Conservation (phyloP, 23 red algal genomes). For the Gracilaria domingensis region DNA sequence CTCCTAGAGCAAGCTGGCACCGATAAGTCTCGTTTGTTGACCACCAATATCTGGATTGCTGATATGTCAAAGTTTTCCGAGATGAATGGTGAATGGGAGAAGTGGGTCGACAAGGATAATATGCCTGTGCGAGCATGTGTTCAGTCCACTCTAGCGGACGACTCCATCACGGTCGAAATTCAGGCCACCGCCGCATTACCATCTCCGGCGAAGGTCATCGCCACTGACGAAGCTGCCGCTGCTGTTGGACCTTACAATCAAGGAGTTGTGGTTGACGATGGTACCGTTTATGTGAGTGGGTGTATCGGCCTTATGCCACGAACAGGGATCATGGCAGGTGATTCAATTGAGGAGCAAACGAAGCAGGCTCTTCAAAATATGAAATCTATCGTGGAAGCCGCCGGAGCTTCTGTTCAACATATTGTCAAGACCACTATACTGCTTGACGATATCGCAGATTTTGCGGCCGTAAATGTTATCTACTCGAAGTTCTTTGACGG, state of each 20-base stretch:
- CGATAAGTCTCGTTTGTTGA: conserved; percentile 71
- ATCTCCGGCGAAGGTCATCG: conserved; percentile 65
- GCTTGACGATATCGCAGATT: conserved; percentile 92
- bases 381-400: conserved; percentile 78
- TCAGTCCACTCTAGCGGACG: conserved; percentile 66
- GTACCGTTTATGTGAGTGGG: conserved; percentile 92
- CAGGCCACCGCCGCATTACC: conserved; percentile 85
- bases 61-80: conserved; percentile 66
- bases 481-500: conserved; percentile 83
- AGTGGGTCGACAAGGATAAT: conserved; percentile 85
- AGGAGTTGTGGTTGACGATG: conserved; percentile 73
- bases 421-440: conserved; percentile 93
- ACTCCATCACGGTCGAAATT: conserved; percentile 85
- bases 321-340: conserved; percentile 71
- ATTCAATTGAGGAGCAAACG: conserved; percentile 81
- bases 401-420: conserved; percentile 47
- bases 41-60: conserved; percentile 78
- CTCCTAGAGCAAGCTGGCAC: conserved; percentile 77
- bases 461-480: conserved; percentile 86
- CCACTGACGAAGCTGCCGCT: conserved; percentile 76
- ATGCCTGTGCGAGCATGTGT: conserved; percentile 81
- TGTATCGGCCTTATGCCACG: conserved; percentile 92
- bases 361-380: conserved; percentile 93
- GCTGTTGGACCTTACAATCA: conserved; percentile 99
- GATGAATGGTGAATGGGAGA: conserved; percentile 83